Percentiles rank a stretch among this genome's conserved stretches.
Conservation (phyloP, 805 yeast species). For the Allodekkera sacchari region DNA sequence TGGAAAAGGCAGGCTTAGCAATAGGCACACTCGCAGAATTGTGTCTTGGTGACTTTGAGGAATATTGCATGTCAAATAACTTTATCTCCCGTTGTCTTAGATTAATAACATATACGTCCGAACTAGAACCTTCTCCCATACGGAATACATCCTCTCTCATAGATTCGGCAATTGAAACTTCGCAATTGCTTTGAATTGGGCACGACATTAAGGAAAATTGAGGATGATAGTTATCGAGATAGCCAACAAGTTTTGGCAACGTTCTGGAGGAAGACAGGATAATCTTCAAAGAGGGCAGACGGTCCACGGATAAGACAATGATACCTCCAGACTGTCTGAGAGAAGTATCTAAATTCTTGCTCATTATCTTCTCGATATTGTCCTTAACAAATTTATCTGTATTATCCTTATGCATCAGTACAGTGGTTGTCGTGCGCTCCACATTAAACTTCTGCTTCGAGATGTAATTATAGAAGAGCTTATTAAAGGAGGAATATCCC, state of each 20-base stretch:
- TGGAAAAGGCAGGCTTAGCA: too few relatives aligned
- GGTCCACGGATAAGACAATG: conserved; percentile 3
- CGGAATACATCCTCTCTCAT: conserved; percentile 38
- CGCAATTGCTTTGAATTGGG: conserved; percentile 36
- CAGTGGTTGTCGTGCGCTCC: conserved; percentile 8
- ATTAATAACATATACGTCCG: conserved; percentile 16
- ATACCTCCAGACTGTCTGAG: conserved; percentile 2
- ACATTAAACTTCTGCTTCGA: conserved; percentile 7
- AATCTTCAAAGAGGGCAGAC: conserved; percentile 1
- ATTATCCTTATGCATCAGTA: neutral
- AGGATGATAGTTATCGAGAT: conserved; percentile 42
- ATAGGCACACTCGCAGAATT: too few relatives aligned
- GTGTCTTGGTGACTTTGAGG: neutral
- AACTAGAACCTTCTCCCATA: conserved; percentile 10
- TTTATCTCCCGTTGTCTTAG: conserved; percentile 21
- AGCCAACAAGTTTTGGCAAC: conserved; percentile 26
- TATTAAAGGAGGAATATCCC: neutral
- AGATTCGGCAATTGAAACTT: conserved; percentile 32
- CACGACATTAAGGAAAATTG: conserved; percentile 46
- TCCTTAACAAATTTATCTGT: conserved; percentile 3
- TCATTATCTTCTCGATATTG: conserved; percentile 11
- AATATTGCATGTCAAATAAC: conserved; percentile 11
- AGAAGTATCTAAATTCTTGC: conserved; percentile 4
- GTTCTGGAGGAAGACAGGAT: conserved; percentile 4
- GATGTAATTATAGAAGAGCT: conserved; percentile 1